Evolutionary conservation across 768 basidiomycete species (phyloP), one percentile per base, ranked within the genome.

Genomic region (Suillus fuscotomentosus): DNA sequence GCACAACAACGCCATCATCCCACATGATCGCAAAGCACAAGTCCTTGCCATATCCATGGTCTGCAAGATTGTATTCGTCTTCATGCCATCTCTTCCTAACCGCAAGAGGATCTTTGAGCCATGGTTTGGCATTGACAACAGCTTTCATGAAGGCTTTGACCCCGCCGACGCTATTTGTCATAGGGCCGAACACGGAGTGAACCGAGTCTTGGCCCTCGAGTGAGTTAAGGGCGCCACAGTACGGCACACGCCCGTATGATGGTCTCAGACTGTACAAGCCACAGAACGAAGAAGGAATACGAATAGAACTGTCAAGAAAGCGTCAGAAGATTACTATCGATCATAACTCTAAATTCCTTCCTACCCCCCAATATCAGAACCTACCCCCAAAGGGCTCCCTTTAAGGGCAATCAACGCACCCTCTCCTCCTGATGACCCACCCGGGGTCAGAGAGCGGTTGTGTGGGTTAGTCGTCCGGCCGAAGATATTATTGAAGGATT

Each of bases 401-500:
- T 72, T 80, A 66, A 75, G 60, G 13, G 68, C 87, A 50, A 95
- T 68, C 8, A 95, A 81, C 0, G 92, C 91, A 38, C 90, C 90
- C 77, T 95, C 94, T 38, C 94, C 94, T 7, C 94, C 94, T 3
- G 89, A 91, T 0, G 92, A 94, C 1, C 94, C 94, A 13, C 93
- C 94, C 5, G 80, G 77, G 8, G 90, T 92, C 50, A 92, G 79
- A n/a, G 81, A 80, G 13, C 89, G 84, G 72, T 94, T 93, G 71
- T 82, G 79, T 0, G 93, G 93, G 69, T 95, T 94, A 14, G 77
- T 70, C 0, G 94, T 95, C 60, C 91, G 81, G 1, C 93, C 94
- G 68, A 90, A 95, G 31, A 94, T 80, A 66, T 87, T 76, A 70
- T 95, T 95, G 78, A 81, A 86, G 0, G 91, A 89, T 73, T 97